Conservation (phyloP, 2,329 filamentous ascomycete genomes). For the Beauveria medogensis region DNA sequence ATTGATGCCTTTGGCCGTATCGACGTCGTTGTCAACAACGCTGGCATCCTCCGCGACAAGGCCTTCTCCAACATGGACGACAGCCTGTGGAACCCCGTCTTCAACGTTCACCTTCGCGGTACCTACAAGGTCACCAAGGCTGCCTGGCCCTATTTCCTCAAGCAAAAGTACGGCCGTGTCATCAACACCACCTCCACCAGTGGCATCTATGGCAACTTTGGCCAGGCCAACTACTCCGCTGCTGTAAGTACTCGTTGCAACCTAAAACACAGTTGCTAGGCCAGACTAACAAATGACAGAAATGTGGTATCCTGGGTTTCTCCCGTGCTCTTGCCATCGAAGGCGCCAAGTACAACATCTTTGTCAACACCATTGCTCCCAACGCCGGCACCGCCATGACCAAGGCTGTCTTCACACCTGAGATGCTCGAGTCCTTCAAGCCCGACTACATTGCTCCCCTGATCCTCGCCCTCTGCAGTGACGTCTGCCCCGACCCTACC, state of each 20-base stretch:
- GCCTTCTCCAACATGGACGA: constrained; percentile 98
- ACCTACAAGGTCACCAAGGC: constrained; percentile 97
- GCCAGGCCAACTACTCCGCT: constrained; percentile 94
- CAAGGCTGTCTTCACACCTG: constrained; percentile 85
- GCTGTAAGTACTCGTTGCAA: constrained; percentile 48
- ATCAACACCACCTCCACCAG: constrained; percentile 96
- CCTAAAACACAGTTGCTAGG: too few relatives aligned
- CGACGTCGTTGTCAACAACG: constrained; percentile 96
- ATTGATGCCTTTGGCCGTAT: constrained; percentile 91
- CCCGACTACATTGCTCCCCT: constrained; percentile 95
- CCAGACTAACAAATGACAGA: constrained; percentile 38
- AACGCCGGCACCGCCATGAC: constrained; percentile 97
- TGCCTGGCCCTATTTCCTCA: constrained; percentile 93
- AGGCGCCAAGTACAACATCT: constrained; percentile 95
- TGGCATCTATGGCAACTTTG: constrained; percentile 98
- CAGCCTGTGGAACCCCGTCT: constrained; percentile 80
- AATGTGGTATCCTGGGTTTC: constrained; percentile 90
- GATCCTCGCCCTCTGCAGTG: constrained; percentile 74
- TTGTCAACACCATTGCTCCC: constrained; percentile 94
- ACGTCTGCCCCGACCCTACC: constrained; percentile 78
- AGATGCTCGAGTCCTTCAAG: constrained; percentile 98
- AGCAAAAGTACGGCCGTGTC: constrained; percentile 97
- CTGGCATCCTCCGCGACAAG: constrained; percentile 95
- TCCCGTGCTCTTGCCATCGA: constrained; percentile 88
- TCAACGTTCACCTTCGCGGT: constrained; percentile 86